Evolutionary conservation across 2,329 filamentous ascomycete species (phyloP), one percentile per base, ranked within the genome.

Genomic region (Trichoderma atroviride): DNA sequence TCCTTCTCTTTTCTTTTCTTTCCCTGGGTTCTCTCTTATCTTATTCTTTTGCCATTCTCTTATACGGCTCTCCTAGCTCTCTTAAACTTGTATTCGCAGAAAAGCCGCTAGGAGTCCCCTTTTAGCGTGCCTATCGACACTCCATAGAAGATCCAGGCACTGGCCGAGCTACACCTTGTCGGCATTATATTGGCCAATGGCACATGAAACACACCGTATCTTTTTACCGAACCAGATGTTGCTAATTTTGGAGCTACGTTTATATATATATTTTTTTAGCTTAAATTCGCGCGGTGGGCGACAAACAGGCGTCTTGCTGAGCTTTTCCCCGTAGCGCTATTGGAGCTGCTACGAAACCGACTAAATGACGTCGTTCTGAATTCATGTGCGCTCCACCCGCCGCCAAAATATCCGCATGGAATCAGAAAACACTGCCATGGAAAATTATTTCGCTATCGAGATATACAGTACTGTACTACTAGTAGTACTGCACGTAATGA

Each of bases 131-230:
- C 40, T 9, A 4, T n/a, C 19, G 7, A 1, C 13, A 50, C 40
- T 43, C 40, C 40, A 43, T 43, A n/a, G 5, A 19, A 5, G 19
- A n/a, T 43, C 40, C 19, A 43, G 19, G 19, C 2, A 43, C 22
- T 24, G 43, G 43, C n/a, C 10, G 43, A 50, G 33, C 9, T 55
- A 31, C 61, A 64, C 61, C 61, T 64, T 2, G 61, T 56, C 50
- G 35, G 50, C 40, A 37, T 10, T 35, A 43, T 43, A 7, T 43
- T 31, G 50, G 3, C 61, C 27, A 64, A 64, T 56, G 24, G 13
- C 35, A 56, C 33, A 56, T 64, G 61, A 64, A 64, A 64, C 61
- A 64, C 61, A 64, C 61, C 50, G 61, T 64, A 64, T 31, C 16
- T n/a, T 64, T 31, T 56, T n/a, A 27, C 52, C 22, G 37, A 24